Conservation (phyloP, 352 stramenopile genomes). For the Globisporangium sylvaticum region DNA sequence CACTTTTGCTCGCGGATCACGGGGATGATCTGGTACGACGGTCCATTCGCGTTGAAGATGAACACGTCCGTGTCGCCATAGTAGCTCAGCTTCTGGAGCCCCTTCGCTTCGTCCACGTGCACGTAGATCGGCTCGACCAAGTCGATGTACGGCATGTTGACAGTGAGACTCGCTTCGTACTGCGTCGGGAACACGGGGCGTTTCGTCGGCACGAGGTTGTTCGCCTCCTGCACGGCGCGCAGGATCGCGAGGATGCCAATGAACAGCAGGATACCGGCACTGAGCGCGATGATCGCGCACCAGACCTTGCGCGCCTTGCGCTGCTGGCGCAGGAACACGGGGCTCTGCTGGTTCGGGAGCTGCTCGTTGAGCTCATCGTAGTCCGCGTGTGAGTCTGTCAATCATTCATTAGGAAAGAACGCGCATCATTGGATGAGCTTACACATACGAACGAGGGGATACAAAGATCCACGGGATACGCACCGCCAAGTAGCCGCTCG, state of each 20-base stretch:
- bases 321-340: constrained; percentile 42
- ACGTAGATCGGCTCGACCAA: constrained; percentile 87
- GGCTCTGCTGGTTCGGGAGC: constrained; percentile 33
- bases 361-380: constrained; percentile 18
- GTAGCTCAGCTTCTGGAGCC: constrained; percentile 85
- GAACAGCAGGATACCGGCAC: constrained; percentile 73
- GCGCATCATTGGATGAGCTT: too few species aligned
- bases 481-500: constrained; percentile 54
- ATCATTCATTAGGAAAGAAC: background rate
- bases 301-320: constrained; percentile 71
- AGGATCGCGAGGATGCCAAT: constrained; percentile 81
- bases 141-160: constrained; percentile 89
- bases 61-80: constrained; percentile 86
- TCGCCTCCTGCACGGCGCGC: constrained; percentile 75
- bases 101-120: constrained; percentile 65
- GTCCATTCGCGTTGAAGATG: constrained; percentile 80
- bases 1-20: constrained; percentile 76
- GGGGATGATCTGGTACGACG: constrained; percentile 80
- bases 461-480: background rate
- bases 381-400: constrained; percentile 1
- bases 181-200: constrained; percentile 71
- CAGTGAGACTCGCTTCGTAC: constrained; percentile 84
- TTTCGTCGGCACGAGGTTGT: constrained; percentile 63
- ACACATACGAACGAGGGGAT: background rate
- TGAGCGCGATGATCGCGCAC: constrained; percentile 79